Base-by-base conservation (phyloP, 139 green algal species). In the Chlamydomonas sphaeroides region DNA sequence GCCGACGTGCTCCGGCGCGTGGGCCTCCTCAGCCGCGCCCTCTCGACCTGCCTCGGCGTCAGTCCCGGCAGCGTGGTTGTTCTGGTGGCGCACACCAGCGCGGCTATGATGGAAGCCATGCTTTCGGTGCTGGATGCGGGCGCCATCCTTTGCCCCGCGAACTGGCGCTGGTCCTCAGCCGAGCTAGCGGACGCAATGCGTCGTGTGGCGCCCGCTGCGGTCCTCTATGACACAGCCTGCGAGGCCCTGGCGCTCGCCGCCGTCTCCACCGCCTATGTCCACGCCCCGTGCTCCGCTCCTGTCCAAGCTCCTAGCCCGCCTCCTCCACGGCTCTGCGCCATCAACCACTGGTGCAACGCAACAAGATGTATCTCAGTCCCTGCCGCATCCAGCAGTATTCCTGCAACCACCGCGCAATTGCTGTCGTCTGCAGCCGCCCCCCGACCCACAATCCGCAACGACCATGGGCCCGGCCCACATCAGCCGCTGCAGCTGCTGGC, bases 61-160 rank as follows among this genome's bases (percentile, higher is more conserved):
- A 5, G 67, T 25, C 53, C 65, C 33, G 91, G 93, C 17, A 87
- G 92, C 38, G 49, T 88, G 1, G 79, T 94, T 1, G 83, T 79
- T 6, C 15, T 95, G 23, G 71, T 85, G 3, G 84, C 85, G 2
- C 51, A 87, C 17, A 90, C 85, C 61, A 90, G 84, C 18, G 79
- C 87, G 36, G 41, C 42, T 0, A 79, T 83, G 30, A 66, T 96
- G 17, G 88, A 93, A 36, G 79, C 82, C 3, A 67, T 98, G 33
- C 88, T 98, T 2, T 89, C 90, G 0, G 59, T 84, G 0, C 38
- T 85, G 0, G 91, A 93, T n/a, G 84, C 86, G 7, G 94, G 94
- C 18, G 86, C 67, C n/a, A 79, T 97, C 3, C 84, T 87, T 2
- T 92, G 80, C 17, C 95, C 94, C 0, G 65, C 97, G 20, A 98